Conservation (phyloP, 208 protist species). For the Acanthamoeba royreba region DNA sequence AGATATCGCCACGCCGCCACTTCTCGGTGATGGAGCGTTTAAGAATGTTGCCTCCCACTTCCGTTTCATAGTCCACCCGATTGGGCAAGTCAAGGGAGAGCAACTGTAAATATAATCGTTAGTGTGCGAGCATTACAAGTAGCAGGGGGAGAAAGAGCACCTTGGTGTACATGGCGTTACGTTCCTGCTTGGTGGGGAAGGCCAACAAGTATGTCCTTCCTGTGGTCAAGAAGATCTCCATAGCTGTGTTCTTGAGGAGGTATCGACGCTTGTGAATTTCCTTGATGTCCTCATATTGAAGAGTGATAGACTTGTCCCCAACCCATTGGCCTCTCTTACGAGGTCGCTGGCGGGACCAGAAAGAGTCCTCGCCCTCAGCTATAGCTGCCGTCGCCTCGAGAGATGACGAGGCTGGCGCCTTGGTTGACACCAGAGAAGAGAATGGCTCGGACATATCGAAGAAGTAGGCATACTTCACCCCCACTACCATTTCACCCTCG, state of each 20-base stretch:
- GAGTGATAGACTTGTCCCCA: neutral
- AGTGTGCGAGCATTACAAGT: neutral
- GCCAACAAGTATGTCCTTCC: conserved; percentile 69
- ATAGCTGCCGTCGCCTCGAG: neutral
- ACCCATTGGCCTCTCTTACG: neutral
- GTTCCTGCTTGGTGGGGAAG: conserved; percentile 40
- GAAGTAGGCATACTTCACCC: neutral
- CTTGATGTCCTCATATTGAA: conserved; percentile 11
- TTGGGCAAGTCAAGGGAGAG: conserved; percentile 66
- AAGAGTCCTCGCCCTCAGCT: neutral
- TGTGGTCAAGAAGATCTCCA: conserved; percentile 74
- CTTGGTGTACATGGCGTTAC: conserved; percentile 59
- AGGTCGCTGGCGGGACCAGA: neutral
- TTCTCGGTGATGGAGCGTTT: conserved; percentile 67
- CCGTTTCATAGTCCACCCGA: conserved; percentile 67
- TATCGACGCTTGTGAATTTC: conserved; percentile 64
- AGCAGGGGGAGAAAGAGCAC: neutral
- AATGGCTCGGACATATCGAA: conserved; percentile 14
- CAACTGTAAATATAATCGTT: neutral
- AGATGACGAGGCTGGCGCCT: neutral
- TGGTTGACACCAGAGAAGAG: neutral
- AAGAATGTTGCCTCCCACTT: neutral
- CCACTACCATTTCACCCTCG: neutral
- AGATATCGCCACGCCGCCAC: conserved; percentile 73
- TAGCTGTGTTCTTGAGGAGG: conserved; percentile 63